Evolutionary conservation across 768 basidiomycete genomes (phyloP).

Genomic region (Clathrus columnatus): DNA sequence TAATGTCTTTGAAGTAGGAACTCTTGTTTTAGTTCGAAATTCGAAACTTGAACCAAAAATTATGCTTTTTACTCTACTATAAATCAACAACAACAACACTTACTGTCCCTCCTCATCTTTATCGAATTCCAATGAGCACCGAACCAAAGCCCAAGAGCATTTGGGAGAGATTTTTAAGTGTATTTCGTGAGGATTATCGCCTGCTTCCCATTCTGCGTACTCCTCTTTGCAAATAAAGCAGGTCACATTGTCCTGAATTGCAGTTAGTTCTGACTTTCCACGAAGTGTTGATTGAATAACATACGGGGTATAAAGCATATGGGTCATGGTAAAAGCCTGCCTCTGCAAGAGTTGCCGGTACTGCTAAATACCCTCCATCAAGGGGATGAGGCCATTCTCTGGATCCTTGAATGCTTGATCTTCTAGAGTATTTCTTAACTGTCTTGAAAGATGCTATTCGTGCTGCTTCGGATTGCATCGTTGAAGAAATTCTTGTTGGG

Average conservation of each 20-base stretch:
- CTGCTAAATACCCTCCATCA: constrained; percentile 44
- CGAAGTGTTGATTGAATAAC: neutral
- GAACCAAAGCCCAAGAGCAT: constrained; percentile 79
- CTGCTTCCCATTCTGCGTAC: constrained; percentile 74
- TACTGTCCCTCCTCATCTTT: constrained; percentile 50
- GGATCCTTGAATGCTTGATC: constrained; percentile 10
- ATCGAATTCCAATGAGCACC: constrained; percentile 61
- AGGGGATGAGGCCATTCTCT: constrained; percentile 63
- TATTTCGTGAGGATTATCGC: constrained; percentile 81
- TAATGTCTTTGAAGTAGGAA: constrained; percentile 61
- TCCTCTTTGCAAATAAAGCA: constrained; percentile 83
- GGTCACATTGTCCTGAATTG: constrained; percentile 63
- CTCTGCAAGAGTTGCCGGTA: constrained; percentile 65
- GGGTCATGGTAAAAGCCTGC: constrained; percentile 88
- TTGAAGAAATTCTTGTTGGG: too few species aligned
- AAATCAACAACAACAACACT: constrained; percentile 16
- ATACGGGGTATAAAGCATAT: constrained; percentile 24
- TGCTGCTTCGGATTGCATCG: constrained; percentile 8
- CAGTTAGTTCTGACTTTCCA: constrained; percentile 12
- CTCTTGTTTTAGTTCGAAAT: constrained; percentile 47
- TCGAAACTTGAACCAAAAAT: constrained; percentile 38
- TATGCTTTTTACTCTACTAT: neutral
- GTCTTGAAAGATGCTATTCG: constrained; percentile 9
- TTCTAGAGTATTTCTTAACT: constrained; percentile 8
- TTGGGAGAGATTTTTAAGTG: constrained; percentile 35